Conservation (phyloP, 2,329 filamentous ascomycete genomes). For the Hypomyces perniciosus region DNA sequence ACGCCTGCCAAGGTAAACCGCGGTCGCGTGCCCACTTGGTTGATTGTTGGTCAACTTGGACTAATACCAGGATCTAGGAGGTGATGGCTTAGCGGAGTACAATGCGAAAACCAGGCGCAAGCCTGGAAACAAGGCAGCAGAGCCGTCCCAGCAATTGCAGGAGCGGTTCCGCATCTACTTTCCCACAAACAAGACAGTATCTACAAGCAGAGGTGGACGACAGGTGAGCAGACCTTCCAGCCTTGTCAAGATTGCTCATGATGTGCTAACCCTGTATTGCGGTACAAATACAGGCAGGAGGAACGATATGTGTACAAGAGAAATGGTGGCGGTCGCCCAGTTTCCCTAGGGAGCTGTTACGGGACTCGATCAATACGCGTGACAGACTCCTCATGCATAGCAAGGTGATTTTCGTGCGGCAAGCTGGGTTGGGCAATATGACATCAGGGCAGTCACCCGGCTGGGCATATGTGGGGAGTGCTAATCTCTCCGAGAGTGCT, state of each 20-base stretch:
- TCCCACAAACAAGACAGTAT: conserved; percentile 66
- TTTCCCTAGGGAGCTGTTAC: conserved; percentile 68
- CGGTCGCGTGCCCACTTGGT: not conserved
- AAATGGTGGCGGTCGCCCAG: conserved; percentile 63
- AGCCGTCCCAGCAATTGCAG: conserved; percentile 24
- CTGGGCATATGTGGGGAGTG: conserved; percentile 85
- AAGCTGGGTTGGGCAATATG: conserved; percentile 6
- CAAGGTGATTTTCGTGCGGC: conserved; percentile 60
- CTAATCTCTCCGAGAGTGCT: conserved; percentile 87
- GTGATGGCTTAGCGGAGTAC: conserved; percentile 41
- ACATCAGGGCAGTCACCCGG: conserved; percentile 29
- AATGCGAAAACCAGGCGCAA: conserved; percentile 30
- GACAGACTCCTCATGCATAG: conserved; percentile 77
- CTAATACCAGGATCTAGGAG: conserved; percentile 20
- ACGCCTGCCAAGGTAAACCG: conserved; percentile 47
- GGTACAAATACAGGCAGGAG: conserved; percentile 50
- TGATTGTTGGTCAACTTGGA: not conserved
- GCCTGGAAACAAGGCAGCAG: conserved; percentile 18
- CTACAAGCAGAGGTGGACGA: conserved; percentile 55
- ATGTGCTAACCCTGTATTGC: not conserved
- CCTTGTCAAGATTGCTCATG: not conserved
- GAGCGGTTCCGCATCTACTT: conserved; percentile 70
- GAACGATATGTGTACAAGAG: conserved; percentile 73
- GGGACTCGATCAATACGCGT: conserved; percentile 69
- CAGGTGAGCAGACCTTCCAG: conserved; percentile 35